Evolutionary conservation across 306 rosid species (phyloP), one percentile per base, ranked within the genome.

Genomic region (Styphnolobium japonicum): DNA sequence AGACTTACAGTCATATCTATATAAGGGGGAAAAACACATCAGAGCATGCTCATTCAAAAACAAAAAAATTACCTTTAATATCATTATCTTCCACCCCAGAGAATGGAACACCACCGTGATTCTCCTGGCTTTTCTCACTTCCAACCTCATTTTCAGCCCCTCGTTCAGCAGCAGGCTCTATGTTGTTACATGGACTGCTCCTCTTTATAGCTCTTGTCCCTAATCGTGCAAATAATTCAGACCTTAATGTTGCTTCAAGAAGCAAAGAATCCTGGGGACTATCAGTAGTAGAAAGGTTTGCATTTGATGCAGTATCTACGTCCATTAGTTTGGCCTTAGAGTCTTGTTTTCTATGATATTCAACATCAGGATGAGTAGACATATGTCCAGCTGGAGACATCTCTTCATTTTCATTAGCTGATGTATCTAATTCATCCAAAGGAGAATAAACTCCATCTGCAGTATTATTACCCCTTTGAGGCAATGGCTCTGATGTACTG

Each of bases 221-320:
- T 36, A 91, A 75, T 69, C 86, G 88, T 68, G 93, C 95, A 92
- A 91, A 86, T 64, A 94, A 87, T 77, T 91, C 83, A 43, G 97
- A 89, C 88, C 98, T 91, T 77, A 94, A 85, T 36, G 84, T 80
- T 82, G 90, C 94, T 88, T 94, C 98, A 48, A 94, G 97, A 83
- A 85, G 92, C 85, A 92, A 84, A 71, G 97, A 75, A 83, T 92
- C 97, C 77, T 85, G 82, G 34, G 91, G 62, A 67, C 64, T 58
- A 58, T 85, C 86, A n/a, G 61, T 45, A 22, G 81, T 45, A 22
- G 81, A 51, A 69, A 56, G 6, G 23, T 73, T 71, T 69, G 84
- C 56, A 80, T 88, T 86, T 22, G 84, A 73, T 65, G 78, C 81
- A 19, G 69, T 45, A 79, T 65, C 86, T 48, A 75, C 34, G 67